A percentile compares a stretch with the other conserved stretches of the same genome.
Conservation (phyloP, 192 early-diverging fungal genomes). For the Dissophora globulifera region DNA sequence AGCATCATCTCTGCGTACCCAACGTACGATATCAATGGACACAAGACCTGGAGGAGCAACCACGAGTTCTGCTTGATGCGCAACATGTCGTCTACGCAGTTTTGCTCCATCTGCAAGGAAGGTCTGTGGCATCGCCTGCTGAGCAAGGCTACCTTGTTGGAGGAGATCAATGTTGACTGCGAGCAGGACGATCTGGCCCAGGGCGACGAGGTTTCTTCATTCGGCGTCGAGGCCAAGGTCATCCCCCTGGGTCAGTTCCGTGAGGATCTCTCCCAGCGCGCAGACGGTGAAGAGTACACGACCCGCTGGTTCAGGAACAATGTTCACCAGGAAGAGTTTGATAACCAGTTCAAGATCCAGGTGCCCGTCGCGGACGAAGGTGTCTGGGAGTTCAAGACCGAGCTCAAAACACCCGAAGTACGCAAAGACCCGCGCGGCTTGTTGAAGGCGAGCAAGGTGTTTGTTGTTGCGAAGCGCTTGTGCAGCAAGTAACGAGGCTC, state of each 20-base stretch:
- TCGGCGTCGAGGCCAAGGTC: slow-evolving; percentile 29
- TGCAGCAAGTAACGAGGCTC: slow-evolving; percentile 7
- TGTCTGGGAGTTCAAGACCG: slow-evolving; percentile 58
- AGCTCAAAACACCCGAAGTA: slow-evolving; percentile 58
- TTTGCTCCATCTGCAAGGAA: slow-evolving; percentile 69
- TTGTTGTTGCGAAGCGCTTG: slow-evolving; percentile 29
- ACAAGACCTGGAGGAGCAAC: slow-evolving; percentile 63
- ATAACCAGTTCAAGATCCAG: slow-evolving; percentile 39
- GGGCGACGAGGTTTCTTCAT: not conserved
- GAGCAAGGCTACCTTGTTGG: slow-evolving; percentile 59
- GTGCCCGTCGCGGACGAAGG: slow-evolving; percentile 35
- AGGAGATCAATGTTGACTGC: slow-evolving; percentile 53
- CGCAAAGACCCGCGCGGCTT: slow-evolving; percentile 57
- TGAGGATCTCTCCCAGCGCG: slow-evolving; percentile 34
- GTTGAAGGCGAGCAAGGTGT: slow-evolving; percentile 50
- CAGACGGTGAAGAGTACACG: slow-evolving; percentile 46
- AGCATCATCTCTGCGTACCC: slow-evolving; percentile 63
- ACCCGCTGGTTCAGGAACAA: slow-evolving; percentile 56
- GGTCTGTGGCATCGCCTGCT: slow-evolving; percentile 67
- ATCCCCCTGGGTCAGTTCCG: slow-evolving; percentile 66
- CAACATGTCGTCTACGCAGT: slow-evolving; percentile 61
- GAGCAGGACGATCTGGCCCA: slow-evolving; percentile 4
- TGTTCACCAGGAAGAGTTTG: slow-evolving; percentile 19
- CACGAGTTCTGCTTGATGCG: slow-evolving; percentile 72
- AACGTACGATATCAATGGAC: slow-evolving; percentile 52